These are phyloP conservation scores for Daedaleopsis nitida DNA, from an alignment of 768 basidiomycete genomes.

Conservation along the genomic window DNA sequence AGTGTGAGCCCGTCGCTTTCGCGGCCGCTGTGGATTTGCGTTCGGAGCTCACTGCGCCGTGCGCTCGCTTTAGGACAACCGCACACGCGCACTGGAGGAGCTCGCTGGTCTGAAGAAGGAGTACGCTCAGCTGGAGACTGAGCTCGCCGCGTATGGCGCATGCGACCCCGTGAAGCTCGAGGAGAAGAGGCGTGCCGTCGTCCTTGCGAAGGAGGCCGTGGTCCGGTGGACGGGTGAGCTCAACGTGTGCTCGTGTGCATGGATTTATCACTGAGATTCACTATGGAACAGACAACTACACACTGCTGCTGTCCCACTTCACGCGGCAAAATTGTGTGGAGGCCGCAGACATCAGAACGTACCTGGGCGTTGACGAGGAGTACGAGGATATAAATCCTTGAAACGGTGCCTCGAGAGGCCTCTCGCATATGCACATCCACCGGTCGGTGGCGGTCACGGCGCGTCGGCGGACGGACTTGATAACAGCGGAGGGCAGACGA, in stretches of 20 bases:
- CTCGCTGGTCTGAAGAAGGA: slow-evolving; percentile 52
- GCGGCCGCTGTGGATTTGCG: not conserved
- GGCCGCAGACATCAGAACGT: slow-evolving; percentile 62
- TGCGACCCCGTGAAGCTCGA: slow-evolving; percentile 85
- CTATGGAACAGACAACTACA: slow-evolving; percentile 62
- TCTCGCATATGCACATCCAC: not conserved
- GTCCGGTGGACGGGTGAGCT: slow-evolving; percentile 85
- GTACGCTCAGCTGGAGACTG: slow-evolving; percentile 55
- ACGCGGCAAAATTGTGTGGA: slow-evolving; percentile 62
- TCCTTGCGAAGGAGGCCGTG: slow-evolving; percentile 81
- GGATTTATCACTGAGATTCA: not conserved
- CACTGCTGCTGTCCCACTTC: slow-evolving; percentile 64
- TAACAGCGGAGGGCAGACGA: too few species aligned
- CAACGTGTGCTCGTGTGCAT: not conserved
- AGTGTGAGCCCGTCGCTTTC: slow-evolving; percentile 43
- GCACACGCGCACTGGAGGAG: slow-evolving; percentile 52
- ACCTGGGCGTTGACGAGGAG: slow-evolving; percentile 67
- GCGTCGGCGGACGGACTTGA: too few species aligned
- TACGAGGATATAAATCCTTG: slow-evolving; percentile 64
- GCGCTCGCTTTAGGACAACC: slow-evolving; percentile 53
- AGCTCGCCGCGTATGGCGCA: slow-evolving; percentile 77
- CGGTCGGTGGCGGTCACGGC: too few species aligned
- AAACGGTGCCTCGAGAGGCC: not conserved
- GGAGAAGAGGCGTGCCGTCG: slow-evolving; percentile 69
- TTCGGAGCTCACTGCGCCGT: not conserved